Base-by-base conservation (phyloP, 495 filamentous ascomycete genomes). In the Xylaria longipes region DNA sequence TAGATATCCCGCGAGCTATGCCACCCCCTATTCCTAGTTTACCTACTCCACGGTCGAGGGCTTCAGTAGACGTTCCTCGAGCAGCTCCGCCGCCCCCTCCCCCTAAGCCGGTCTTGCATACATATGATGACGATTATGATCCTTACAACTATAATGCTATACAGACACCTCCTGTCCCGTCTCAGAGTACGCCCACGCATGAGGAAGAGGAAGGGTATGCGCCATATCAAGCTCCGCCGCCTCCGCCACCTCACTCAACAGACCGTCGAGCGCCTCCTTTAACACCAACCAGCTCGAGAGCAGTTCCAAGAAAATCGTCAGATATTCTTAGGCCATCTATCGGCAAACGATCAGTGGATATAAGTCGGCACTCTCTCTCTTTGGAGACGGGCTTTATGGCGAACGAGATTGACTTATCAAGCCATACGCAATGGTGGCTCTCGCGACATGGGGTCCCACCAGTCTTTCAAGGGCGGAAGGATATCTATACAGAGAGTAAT, bases 381-480 rank as follows among this genome's bases (percentile, higher is more conserved):
- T 85, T 89, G 72, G 95, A 97, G 61, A 88, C 89, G 48, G 91
- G 93, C 9, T 96, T 86, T 78, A 93, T 98, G 72, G 96, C 96
- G 63, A 90, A 88, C 68, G 94, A 98, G 62, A 80, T 98, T 72
- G 95, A 98, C 76, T 84, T 98, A 39, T 89, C 87, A 11, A 83
- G 85, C 67, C 84, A 82, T 61, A 91, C 89, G 1, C 85, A 90
- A 48, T 99, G 96, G 96, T 99, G 94, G 94, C 86, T 89, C 58
- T 87, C 92, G 74, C 85, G 91, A 22, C 89, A 88, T 72, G 90
- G 86, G 29, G 88, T 93, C 5, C 96, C 96, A 12, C 92, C 96
- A 1, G 84, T 87, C 11, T 90, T 98, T 72, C 92, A 97, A 71
- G 90, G 88, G 66, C 92, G 96, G 71, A 90, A 89, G 71, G 96